A percentile compares a stretch with the other conserved stretches of the same genome.
Evolutionary conservation across 257 asterid genomes (phyloP).

Genomic region (Paulownia fortunei): DNA sequence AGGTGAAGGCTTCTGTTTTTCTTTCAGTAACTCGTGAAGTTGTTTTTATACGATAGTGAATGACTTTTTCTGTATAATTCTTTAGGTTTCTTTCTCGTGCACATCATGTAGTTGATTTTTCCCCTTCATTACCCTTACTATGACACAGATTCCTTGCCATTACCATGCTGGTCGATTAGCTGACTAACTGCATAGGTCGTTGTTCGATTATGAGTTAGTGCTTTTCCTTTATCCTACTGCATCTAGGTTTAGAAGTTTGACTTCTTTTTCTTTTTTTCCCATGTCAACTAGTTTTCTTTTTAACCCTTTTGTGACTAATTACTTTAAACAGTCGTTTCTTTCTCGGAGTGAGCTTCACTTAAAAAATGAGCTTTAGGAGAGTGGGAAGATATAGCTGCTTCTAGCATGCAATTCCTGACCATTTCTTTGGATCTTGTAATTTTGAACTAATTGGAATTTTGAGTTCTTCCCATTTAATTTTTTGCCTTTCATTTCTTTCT

Average conservation of each 20-base stretch:
- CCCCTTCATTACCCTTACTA: neutral
- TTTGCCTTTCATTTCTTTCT: neutral
- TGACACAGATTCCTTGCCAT: slow-evolving; percentile 1
- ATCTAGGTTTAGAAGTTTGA: neutral
- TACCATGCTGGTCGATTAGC: slow-evolving; percentile 6
- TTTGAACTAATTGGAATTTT: neutral
- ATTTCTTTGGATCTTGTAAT: neutral
- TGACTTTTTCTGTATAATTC: neutral
- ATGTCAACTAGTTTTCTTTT: neutral
- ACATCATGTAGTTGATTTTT: neutral
- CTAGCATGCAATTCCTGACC: neutral
- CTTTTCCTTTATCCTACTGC: neutral
- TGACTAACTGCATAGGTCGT: neutral
- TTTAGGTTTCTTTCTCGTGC: slow-evolving; percentile 5
- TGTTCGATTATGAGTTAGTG: neutral
- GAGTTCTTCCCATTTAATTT: neutral
- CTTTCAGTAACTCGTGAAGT: neutral
- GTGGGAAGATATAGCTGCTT: neutral
- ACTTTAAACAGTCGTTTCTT: neutral
- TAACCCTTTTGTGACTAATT: neutral
- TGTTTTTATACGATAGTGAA: neutral
- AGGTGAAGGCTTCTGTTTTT: neutral
- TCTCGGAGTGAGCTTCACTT: neutral
- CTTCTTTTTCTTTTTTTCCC: neutral
- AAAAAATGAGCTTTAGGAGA: neutral